Conservation (phyloP, 2,329 filamentous ascomycete genomes). For the Dactylellina parvicollis region DNA sequence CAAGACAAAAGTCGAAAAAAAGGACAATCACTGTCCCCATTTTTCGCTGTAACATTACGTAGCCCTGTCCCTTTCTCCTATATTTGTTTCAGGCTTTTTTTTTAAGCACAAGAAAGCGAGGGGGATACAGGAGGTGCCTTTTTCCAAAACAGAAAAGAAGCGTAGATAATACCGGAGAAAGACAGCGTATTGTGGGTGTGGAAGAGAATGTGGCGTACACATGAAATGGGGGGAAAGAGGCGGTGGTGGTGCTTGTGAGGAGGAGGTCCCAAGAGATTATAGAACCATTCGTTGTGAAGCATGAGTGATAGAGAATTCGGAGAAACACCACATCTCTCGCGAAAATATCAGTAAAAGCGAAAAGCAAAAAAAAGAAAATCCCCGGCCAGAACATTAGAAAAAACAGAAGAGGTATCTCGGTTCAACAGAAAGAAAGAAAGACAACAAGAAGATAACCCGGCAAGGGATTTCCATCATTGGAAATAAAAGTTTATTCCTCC, state of each 20-base stretch:
- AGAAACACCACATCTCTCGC: neutral
- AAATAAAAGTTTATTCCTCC: constrained; percentile 55
- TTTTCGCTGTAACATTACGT: neutral
- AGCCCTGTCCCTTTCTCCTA: neutral
- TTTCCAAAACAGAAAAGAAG: neutral
- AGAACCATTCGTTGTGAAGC: too few species aligned
- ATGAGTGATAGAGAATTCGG: neutral
- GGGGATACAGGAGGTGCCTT: too few species aligned
- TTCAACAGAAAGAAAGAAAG: constrained; percentile 3
- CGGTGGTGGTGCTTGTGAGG: too few species aligned
- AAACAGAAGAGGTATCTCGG: constrained; percentile 36
- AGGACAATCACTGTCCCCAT: too few species aligned
- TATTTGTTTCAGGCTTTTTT: neutral
- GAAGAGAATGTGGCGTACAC: too few species aligned
- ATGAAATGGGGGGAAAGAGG: too few species aligned
- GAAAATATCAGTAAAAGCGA: constrained; percentile 3
- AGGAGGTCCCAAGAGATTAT: too few species aligned
- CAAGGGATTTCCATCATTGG: too few species aligned
- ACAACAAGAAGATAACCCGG: neutral
- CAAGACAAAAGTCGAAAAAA: constrained; percentile 8
- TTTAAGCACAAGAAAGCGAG: too few species aligned
- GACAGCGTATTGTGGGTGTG: too few species aligned
- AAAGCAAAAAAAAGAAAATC: constrained; percentile 6
- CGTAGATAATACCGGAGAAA: too few species aligned
- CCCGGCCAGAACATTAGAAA: constrained; percentile 3